Conservation (phyloP, 805 yeast species). For the Candida tibetensis region DNA sequence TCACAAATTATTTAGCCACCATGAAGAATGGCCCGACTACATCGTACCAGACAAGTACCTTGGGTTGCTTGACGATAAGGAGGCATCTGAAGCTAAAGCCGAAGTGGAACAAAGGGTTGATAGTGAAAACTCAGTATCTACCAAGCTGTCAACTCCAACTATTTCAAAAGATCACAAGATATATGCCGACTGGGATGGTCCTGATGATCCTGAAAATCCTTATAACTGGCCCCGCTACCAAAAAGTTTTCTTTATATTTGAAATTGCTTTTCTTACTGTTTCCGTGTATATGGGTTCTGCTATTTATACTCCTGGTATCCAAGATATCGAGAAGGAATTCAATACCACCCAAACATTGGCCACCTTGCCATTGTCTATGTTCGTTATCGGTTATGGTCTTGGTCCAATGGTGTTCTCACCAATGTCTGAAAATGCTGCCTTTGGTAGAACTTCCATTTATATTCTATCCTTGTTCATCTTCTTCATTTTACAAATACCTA, state of each 20-base stretch:
- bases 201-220: constrained; percentile 56
- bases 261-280: constrained; percentile 44
- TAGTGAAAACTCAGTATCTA: background rate
- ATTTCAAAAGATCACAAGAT: background rate
- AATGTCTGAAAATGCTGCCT: constrained; percentile 49
- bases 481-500: constrained; percentile 52
- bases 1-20: constrained; percentile 18
- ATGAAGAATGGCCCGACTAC: constrained; percentile 30
- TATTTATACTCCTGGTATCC: constrained; percentile 51
- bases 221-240: constrained; percentile 49
- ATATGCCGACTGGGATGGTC: constrained; percentile 34
- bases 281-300: constrained; percentile 58
- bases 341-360: constrained; percentile 43
- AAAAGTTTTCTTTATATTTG: constrained; percentile 35
- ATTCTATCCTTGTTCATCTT: constrained; percentile 46
- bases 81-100: background rate
- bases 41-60: constrained; percentile 32
- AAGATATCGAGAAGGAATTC: constrained; percentile 44
- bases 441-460: constrained; percentile 54
- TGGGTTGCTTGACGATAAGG: background rate
- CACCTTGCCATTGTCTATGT: constrained; percentile 50
- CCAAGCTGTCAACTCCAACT: background rate
- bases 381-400: constrained; percentile 58
- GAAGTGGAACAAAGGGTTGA: background rate
- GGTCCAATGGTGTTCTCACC: constrained; percentile 62